Evolutionary conservation across 768 basidiomycete genomes (phyloP).

Genomic region (Hemileccinum rubropunctum): DNA sequence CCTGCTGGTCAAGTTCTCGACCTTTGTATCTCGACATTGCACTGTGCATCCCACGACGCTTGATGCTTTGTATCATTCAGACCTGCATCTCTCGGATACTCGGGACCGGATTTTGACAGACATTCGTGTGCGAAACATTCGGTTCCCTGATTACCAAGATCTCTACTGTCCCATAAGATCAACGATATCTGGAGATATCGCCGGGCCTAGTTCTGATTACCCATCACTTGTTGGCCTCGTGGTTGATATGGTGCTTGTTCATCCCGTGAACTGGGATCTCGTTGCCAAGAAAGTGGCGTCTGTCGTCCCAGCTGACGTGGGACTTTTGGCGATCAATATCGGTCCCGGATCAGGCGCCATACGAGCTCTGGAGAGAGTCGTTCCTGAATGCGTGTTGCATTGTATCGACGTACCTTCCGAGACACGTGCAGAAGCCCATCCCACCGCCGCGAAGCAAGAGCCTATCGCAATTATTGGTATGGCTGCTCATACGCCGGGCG

Average conservation of each 20-base stretch:
- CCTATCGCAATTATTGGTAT: constrained; percentile 73
- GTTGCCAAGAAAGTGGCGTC: constrained; percentile 33
- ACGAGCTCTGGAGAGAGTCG: constrained; percentile 37
- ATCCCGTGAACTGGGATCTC: constrained; percentile 53
- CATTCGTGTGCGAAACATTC: constrained; percentile 40
- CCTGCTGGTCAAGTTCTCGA: constrained; percentile 42
- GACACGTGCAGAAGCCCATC: background rate
- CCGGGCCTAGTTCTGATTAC: constrained; percentile 21
- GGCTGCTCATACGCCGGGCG: constrained; percentile 56
- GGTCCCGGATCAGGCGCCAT: constrained; percentile 46
- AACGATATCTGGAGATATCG: constrained; percentile 40
- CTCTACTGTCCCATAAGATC: constrained; percentile 49
- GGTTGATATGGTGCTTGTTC: constrained; percentile 39
- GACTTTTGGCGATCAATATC: constrained; percentile 44
- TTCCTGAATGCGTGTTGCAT: constrained; percentile 22
- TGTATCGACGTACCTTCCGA: constrained; percentile 17
- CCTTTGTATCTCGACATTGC: constrained; percentile 33
- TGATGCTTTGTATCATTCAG: constrained; percentile 54
- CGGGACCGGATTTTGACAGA: constrained; percentile 46
- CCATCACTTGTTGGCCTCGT: constrained; percentile 40
- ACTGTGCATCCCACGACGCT: constrained; percentile 44
- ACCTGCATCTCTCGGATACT: constrained; percentile 20
- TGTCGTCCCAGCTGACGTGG: constrained; percentile 9
- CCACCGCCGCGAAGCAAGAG: constrained; percentile 33
- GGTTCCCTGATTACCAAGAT: constrained; percentile 48